A percentile compares a stretch with the other conserved stretches of the same genome.
phyloP scores from a whole-genome alignment of 441 rosid genomes.

The Populus hybrid region DNA sequence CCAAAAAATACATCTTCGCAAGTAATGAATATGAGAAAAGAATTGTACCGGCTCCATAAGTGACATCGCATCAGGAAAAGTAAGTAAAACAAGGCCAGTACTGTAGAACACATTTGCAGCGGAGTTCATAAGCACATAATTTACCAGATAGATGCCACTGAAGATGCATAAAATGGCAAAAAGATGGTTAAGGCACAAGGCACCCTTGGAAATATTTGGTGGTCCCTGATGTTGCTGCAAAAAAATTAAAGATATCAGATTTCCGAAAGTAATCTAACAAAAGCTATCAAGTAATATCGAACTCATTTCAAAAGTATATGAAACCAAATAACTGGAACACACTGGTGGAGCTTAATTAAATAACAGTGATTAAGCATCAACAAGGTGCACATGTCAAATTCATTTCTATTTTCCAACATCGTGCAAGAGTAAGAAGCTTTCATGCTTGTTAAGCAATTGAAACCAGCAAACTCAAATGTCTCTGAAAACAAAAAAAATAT shows the following conservation, averaged over 20 bases:
- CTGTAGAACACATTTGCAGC: conserved; percentile 83
- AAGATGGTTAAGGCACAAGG: conserved; percentile 67
- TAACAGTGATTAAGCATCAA: background rate
- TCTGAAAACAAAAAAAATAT: background rate
- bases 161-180: conserved; percentile 66
- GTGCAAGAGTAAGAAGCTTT: background rate
- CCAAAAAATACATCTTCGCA: conserved; percentile 4
- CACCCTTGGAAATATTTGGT: conserved; percentile 48
- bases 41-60: conserved; percentile 81
- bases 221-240: conserved; percentile 59
- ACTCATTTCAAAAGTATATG: background rate
- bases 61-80: conserved; percentile 88
- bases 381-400: background rate
- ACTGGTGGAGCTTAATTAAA: background rate
- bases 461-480: background rate
- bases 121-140: conserved; percentile 73
- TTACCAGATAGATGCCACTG: conserved; percentile 71
- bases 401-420: background rate
- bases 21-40: background rate
- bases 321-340: background rate
- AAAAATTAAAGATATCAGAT: conserved; percentile 13
- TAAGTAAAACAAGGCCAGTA: conserved; percentile 71
- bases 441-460: background rate
- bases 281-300: background rate
- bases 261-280: conserved; percentile 14